phyloP scores from a whole-genome alignment of 805 yeast genomes.

The Candida taoyuanica region DNA sequence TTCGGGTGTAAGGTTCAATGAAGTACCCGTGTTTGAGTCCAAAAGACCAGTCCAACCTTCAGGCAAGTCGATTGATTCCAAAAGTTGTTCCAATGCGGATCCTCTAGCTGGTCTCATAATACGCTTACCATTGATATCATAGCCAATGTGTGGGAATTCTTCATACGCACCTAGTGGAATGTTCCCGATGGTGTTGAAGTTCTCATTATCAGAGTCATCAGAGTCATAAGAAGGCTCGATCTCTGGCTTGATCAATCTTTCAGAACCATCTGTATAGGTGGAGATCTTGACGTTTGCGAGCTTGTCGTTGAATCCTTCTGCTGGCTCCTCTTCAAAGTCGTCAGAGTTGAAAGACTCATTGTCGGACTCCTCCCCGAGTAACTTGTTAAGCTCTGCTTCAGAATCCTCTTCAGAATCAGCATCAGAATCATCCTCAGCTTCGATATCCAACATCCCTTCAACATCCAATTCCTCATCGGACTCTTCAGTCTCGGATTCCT shows the following conservation, averaged over 20 bases:
- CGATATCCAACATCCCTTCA: constrained; percentile 35
- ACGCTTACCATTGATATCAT: constrained; percentile 94
- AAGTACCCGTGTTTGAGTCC: constrained; percentile 82
- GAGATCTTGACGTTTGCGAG: constrained; percentile 33
- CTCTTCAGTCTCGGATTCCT: constrained; percentile 1
- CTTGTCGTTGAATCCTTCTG: constrained; percentile 28
- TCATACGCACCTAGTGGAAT: constrained; percentile 92
- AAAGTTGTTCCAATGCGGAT: constrained; percentile 83
- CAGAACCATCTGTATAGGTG: constrained; percentile 70
- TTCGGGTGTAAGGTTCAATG: constrained; percentile 77
- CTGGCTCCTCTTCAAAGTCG: constrained; percentile 51
- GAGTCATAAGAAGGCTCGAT: constrained; percentile 93
- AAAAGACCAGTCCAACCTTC: constrained; percentile 98
- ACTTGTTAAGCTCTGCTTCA: constrained; percentile 58
- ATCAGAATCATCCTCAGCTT: constrained; percentile 16
- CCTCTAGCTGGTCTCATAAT: constrained; percentile 99
- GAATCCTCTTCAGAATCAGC: constrained; percentile 35
- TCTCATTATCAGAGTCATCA: constrained; percentile 84
- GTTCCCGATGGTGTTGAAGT: constrained; percentile 87
- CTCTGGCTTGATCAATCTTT: constrained; percentile 79
- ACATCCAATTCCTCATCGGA: constrained; percentile 16
- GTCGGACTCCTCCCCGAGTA: constrained; percentile 52
- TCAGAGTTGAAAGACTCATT: constrained; percentile 34
- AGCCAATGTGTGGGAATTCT: constrained; percentile 95
- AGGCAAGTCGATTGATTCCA: constrained; percentile 90